Conservation (phyloP, 768 basidiomycete species). For the Austroboletus eburneus region DNA sequence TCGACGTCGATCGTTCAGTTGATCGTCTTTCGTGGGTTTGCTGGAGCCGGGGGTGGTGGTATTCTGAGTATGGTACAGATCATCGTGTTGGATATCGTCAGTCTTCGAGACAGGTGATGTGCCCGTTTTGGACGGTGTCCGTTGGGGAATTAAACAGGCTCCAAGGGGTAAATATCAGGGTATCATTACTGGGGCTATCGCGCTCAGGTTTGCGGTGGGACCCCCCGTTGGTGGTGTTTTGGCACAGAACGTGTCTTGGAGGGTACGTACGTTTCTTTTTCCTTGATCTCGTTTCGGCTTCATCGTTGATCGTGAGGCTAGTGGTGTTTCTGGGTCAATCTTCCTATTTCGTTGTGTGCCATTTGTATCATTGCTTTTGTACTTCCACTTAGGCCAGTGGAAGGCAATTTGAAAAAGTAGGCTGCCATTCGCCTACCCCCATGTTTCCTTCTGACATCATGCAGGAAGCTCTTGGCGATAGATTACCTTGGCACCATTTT, state of each 20-base stretch:
- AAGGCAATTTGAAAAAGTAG: constrained; percentile 53
- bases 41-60: constrained; percentile 69
- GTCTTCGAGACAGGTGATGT: constrained; percentile 62
- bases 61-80: constrained; percentile 69
- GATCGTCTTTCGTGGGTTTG: constrained; percentile 64
- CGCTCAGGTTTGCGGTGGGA: constrained; percentile 59
- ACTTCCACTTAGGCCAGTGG: constrained; percentile 66
- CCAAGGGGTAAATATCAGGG: constrained; percentile 80
- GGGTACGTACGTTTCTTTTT: constrained; percentile 36
- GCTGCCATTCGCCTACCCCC: neutral
- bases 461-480: constrained; percentile 58
- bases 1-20: constrained; percentile 60
- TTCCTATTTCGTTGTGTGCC: constrained; percentile 53
- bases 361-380: constrained; percentile 56
- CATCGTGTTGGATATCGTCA: constrained; percentile 69
- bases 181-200: constrained; percentile 55
- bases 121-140: too few relatives aligned
- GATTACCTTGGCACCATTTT: constrained; percentile 61
- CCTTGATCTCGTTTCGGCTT: neutral
- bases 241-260: constrained; percentile 59
- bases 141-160: too few relatives aligned
- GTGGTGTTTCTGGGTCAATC: constrained; percentile 77
- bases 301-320: constrained; percentile 15
- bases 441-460: neutral
- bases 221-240: constrained; percentile 66